Percentiles rank a stretch among this genome's conserved stretches.
Conservation (phyloP, 805 yeast species). For the Teunomyces tritomae region DNA sequence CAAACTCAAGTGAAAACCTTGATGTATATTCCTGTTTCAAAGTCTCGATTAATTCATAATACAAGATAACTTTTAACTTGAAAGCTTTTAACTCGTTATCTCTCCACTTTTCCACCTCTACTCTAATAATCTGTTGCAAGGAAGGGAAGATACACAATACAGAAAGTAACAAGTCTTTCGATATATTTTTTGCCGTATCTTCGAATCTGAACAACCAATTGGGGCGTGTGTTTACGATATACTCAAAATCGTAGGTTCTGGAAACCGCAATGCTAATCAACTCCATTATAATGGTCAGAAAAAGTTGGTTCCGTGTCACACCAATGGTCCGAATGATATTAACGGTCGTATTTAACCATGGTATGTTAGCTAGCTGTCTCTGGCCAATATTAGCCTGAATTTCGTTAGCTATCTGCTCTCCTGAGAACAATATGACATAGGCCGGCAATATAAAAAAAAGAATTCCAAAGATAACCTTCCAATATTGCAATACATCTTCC, state of each 20-base stretch:
- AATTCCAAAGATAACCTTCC: neutral
- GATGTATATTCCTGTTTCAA: slow-evolving; percentile 9
- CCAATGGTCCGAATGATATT: neutral
- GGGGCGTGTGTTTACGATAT: slow-evolving; percentile 8
- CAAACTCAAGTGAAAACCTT: slow-evolving; percentile 5
- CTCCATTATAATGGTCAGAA: slow-evolving; percentile 6
- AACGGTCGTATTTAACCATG: neutral
- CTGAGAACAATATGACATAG: neutral
- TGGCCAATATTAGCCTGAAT: neutral
- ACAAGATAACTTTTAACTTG: slow-evolving; percentile 5
- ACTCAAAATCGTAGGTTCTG: slow-evolving; percentile 24
- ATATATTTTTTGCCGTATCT: slow-evolving; percentile 12
- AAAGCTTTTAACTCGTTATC: slow-evolving; percentile 16
- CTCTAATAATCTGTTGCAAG: slow-evolving; percentile 9
- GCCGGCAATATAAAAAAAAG: neutral
- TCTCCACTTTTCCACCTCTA: slow-evolving; percentile 16
- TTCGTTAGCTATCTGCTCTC: neutral
- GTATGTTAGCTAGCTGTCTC: neutral
- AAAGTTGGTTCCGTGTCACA: neutral
- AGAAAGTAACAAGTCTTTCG: slow-evolving; percentile 18
- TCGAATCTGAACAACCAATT: slow-evolving; percentile 5
- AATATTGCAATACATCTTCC: neutral
- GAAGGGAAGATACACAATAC: slow-evolving; percentile 17
- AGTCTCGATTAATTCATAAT: slow-evolving; percentile 7
- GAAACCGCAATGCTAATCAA: slow-evolving; percentile 13